These are phyloP conservation scores for Penicillium egyptiacum DNA, from an alignment of 495 filamentous ascomycete genomes.

Conservation along the genomic window DNA sequence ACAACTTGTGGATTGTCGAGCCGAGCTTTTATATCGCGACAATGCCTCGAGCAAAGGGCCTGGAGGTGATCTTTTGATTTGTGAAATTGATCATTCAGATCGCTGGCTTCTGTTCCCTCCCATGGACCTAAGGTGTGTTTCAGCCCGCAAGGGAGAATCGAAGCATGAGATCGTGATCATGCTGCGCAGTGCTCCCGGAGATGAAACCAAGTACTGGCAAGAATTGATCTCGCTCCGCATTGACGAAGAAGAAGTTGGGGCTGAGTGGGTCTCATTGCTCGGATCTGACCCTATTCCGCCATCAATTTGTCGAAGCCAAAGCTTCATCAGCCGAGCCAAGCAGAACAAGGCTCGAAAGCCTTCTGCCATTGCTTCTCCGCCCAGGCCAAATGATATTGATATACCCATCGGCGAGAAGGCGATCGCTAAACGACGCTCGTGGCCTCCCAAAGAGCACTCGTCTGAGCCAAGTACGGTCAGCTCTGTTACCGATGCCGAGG, in stretches of 20 bases:
- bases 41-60: constrained; percentile 55
- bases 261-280: constrained; percentile 86
- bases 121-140: constrained; percentile 64
- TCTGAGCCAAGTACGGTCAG: constrained; percentile 42
- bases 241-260: constrained; percentile 70
- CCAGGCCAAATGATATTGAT: constrained; percentile 54
- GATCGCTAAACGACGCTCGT: constrained; percentile 32
- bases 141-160: constrained; percentile 73
- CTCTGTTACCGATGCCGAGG: constrained; percentile 33
- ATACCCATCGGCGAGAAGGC: constrained; percentile 75
- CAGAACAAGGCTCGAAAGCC: constrained; percentile 38
- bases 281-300: constrained; percentile 77
- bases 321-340: constrained; percentile 50
- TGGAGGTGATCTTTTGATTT: constrained; percentile 84
- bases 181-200: constrained; percentile 57
- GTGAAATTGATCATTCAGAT: constrained; percentile 72
- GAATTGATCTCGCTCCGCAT: constrained; percentile 74
- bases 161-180: constrained; percentile 76
- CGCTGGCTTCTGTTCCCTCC: constrained; percentile 93
- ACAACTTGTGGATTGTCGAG: constrained; percentile 80
- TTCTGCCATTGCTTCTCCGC: constrained; percentile 34
- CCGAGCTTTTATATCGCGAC: constrained; percentile 87
- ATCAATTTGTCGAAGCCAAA: constrained; percentile 48
- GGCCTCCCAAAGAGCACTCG: constrained; percentile 34
- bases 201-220: constrained; percentile 61